Evolutionary conservation across 2,329 filamentous ascomycete genomes (phyloP), one percentile per base, ranked within the genome.

Genomic region (Fusarium floridanum): DNA sequence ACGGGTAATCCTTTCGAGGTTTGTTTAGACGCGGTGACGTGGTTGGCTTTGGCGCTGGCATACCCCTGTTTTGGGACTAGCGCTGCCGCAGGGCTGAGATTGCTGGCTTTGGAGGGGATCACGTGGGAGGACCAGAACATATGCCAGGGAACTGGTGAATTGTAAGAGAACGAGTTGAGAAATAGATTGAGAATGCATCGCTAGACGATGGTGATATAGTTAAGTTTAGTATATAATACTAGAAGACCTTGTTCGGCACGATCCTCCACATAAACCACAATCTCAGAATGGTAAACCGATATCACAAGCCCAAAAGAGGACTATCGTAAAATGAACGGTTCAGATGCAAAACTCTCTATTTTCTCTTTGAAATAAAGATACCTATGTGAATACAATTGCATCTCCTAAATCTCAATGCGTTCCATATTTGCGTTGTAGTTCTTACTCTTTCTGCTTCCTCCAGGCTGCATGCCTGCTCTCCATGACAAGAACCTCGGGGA

Each of bases 1-100:
- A 78, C 61, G 68, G 78, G 77, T 61, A 79, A 75, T 68, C 71
- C 75, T 76, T 80, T 80, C 75, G 74, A 80, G 77, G 55, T 68
- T 64, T 39, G 45, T 34, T 64, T 56, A 36, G 41, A 50, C 24
- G 27, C 43, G 41, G 66, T 68, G 67, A 60, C 67, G 67, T 68
- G 65, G 66, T 61, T 37, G 59, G 66, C 57, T 61, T 53, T 48
- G 61, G 56, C 39, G 41, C 37, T 4, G 29, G 22, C 12, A 8
- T 48, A 12, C 32, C 45, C 32, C 65, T 61, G 22, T 22, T 59
- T 73, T 59, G 12, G 75, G 77, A 56, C 45, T 78, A 78, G 77
- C 64, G 68, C 27, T 36, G 16, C 22, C 39, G 60, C 68, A 77
- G 66, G 67, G 72, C 70, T 78, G 74, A 69, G 29, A 67, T 39